These are phyloP conservation scores for Cryptococcus neoformans DNA, from an alignment of 1,284 basidiomycete species.

Conservation along the genomic window DNA sequence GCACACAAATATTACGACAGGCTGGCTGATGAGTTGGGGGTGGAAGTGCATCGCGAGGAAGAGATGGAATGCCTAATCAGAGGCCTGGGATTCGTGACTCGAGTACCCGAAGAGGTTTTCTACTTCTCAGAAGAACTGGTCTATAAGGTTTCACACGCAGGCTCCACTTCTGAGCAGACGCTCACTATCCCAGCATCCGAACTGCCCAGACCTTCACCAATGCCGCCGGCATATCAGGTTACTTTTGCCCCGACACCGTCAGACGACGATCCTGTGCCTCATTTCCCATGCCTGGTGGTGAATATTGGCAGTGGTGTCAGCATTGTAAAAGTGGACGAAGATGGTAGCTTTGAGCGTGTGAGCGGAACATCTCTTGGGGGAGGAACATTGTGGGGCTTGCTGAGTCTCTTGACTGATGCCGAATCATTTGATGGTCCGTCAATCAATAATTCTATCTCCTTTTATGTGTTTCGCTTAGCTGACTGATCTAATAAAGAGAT, in stretches of 20 bases:
- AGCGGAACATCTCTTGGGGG: constrained; percentile 96
- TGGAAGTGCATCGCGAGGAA: constrained; percentile 87
- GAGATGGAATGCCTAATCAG: constrained; percentile 99
- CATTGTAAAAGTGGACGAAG: constrained; percentile 94
- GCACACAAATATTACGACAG: constrained; percentile 91
- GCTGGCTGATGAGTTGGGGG: constrained; percentile 74
- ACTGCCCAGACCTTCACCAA: constrained; percentile 84
- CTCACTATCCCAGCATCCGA: constrained; percentile 39
- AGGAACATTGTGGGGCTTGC: constrained; percentile 97
- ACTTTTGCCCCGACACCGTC: constrained; percentile 66
- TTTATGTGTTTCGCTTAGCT: neutral
- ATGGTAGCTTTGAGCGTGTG: constrained; percentile 93
- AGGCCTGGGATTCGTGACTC: constrained; percentile 90
- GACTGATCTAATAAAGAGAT: constrained; percentile 65
- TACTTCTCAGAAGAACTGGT: constrained; percentile 98
- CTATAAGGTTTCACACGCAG: constrained; percentile 70
- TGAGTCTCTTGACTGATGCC: constrained; percentile 94
- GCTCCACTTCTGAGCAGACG: constrained; percentile 4
- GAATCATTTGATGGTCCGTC: constrained; percentile 86
- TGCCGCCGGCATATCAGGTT: constrained; percentile 85
- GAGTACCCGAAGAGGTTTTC: constrained; percentile 97
- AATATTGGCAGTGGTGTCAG: constrained; percentile 99
- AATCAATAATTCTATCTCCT: constrained; percentile 9
- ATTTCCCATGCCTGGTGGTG: constrained; percentile 93
- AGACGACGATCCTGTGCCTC: constrained; percentile 59